Percentiles rank a stretch among this genome's conserved stretches.
phyloP scores from a whole-genome alignment of 345 rosid genomes.

The Mercurialis annua region DNA sequence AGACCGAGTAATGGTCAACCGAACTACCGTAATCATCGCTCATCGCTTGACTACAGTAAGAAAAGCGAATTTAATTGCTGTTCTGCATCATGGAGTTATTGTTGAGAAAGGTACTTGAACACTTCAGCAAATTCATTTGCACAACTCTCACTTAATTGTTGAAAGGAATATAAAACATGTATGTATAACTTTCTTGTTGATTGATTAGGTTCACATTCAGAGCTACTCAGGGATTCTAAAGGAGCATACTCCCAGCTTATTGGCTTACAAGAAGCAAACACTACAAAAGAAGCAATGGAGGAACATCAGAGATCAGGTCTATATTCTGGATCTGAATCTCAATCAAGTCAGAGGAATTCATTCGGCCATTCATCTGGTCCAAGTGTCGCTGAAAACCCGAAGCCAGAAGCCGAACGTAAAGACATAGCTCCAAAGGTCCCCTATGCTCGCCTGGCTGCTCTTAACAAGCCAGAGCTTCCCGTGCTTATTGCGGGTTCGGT shows the following conservation, averaged over 20 bases:
- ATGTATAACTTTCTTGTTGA: too few species aligned
- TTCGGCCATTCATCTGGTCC: slow-evolving; percentile 43
- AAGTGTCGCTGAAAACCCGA: slow-evolving; percentile 32
- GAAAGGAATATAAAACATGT: too few species aligned
- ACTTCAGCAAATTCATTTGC: too few species aligned
- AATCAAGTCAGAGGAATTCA: slow-evolving; percentile 42
- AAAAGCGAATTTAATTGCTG: slow-evolving; percentile 74
- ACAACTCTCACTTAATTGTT: too few species aligned
- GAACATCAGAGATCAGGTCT: slow-evolving; percentile 23
- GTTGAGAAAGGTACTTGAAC: slow-evolving; percentile 92
- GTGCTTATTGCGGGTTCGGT: slow-evolving; percentile 54
- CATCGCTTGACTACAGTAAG: slow-evolving; percentile 39
- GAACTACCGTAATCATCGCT: slow-evolving; percentile 32
- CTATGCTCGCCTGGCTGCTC: slow-evolving; percentile 49
- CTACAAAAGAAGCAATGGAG: slow-evolving; percentile 36
- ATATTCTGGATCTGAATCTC: slow-evolving; percentile 9
- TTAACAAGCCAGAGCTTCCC: slow-evolving; percentile 82
- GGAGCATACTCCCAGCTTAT: slow-evolving; percentile 88
- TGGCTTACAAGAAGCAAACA: slow-evolving; percentile 63
- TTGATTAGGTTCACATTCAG: slow-evolving; percentile 62
- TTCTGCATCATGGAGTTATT: slow-evolving; percentile 70
- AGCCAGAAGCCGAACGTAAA: slow-evolving; percentile 26
- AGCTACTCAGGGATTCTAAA: slow-evolving; percentile 60
- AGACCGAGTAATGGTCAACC: slow-evolving; percentile 25
- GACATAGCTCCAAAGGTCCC: slow-evolving; percentile 44